phyloP scores from a whole-genome alignment of 2,329 filamentous ascomycete genomes.

The Phialocephala sp. region DNA sequence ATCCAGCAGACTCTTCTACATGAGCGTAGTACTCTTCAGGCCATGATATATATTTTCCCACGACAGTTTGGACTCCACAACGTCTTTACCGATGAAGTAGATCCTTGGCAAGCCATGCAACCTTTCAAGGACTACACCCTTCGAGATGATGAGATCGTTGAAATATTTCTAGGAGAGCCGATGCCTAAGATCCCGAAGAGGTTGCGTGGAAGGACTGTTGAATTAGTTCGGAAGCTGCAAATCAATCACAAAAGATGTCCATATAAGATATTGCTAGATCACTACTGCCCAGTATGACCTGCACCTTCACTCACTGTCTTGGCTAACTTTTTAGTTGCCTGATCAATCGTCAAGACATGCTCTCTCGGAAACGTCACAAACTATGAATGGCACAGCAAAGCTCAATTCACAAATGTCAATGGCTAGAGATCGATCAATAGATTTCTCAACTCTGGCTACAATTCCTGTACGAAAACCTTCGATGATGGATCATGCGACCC shows the following conservation, averaged over 20 bases:
- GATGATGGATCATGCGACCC: constrained; percentile 71
- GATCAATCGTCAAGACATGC: constrained; percentile 11
- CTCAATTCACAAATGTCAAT: constrained; percentile 34
- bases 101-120: constrained; percentile 70
- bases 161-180: constrained; percentile 35
- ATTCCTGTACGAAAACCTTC: constrained; percentile 42
- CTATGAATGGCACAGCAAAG: constrained; percentile 33
- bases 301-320: neutral
- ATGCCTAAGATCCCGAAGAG: constrained; percentile 62
- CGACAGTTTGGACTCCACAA: constrained; percentile 90
- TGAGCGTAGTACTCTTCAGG: constrained; percentile 65
- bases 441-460: constrained; percentile 32
- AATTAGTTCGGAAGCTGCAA: constrained; percentile 72
- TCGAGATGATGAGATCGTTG: constrained; percentile 79
- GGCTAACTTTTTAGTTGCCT: constrained; percentile 26
- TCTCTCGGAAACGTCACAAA: constrained; percentile 17
- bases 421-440: constrained; percentile 18
- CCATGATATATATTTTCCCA: constrained; percentile 95
- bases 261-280: constrained; percentile 76
- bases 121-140: constrained; percentile 84
- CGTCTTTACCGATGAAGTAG: constrained; percentile 77
- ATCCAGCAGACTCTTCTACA: constrained; percentile 33
- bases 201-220: constrained; percentile 65
- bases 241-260: constrained; percentile 75
- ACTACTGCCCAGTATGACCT: constrained; percentile 73